phyloP scores from a whole-genome alignment of 2,329 filamentous ascomycete genomes.

The Pyricularia pennisetigena region DNA sequence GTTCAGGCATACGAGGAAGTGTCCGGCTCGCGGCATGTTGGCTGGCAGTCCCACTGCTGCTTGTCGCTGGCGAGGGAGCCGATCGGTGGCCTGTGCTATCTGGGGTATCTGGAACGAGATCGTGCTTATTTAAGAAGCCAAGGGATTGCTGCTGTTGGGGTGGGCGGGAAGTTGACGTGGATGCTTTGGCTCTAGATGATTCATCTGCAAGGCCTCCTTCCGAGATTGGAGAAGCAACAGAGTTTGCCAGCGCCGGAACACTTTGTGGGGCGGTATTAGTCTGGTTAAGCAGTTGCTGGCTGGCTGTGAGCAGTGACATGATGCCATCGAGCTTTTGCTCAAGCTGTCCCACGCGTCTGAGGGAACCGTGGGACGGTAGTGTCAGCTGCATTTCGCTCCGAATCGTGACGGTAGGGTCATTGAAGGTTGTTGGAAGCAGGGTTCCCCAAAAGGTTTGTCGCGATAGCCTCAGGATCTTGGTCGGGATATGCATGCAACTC shows the following conservation, averaged over 20 bases:
- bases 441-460: too few species aligned
- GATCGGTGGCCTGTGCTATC: neutral
- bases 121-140: neutral
- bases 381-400: neutral
- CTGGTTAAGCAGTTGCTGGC: conserved; percentile 13
- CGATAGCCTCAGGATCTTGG: neutral
- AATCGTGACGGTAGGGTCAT: too few species aligned
- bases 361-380: neutral
- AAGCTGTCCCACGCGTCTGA: conserved; percentile 25
- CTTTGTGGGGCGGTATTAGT: conserved; percentile 3
- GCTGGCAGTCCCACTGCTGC: neutral
- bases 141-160: neutral
- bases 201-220: neutral
- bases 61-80: neutral
- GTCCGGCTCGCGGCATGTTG: neutral
- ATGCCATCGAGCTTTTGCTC: conserved; percentile 29
- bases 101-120: neutral
- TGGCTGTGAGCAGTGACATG: conserved; percentile 24
- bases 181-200: neutral
- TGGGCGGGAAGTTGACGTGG: neutral
- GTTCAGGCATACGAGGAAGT: neutral
- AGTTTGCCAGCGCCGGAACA: neutral
- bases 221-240: neutral
- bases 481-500: neutral
- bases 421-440: too few species aligned